These are phyloP conservation scores for Cinchona pubescens DNA, from an alignment of 257 asterid genomes.

Conservation along the genomic window DNA sequence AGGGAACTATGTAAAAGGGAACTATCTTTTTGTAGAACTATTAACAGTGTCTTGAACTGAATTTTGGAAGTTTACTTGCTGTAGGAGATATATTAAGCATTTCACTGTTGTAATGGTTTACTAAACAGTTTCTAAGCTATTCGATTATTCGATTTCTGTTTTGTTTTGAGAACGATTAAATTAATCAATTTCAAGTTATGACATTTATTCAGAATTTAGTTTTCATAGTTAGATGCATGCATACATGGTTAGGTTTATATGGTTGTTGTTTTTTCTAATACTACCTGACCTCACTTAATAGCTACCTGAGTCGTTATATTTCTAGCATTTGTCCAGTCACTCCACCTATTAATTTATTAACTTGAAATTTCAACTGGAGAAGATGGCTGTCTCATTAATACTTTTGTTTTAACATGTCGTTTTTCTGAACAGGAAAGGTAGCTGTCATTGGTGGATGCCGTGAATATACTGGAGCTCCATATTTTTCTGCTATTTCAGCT, in stretches of 20 bases:
- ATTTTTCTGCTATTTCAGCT: conserved; percentile 94
- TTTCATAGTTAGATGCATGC: background rate
- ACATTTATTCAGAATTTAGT: background rate
- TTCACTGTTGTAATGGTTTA: too few relatives aligned
- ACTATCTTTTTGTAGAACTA: background rate
- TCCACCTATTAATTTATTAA: background rate
- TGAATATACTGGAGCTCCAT: conserved; percentile 99
- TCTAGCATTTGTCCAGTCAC: background rate
- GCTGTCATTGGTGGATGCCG: conserved; percentile 99
- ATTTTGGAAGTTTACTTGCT: background rate
- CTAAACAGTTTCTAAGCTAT: background rate
- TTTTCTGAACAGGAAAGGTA: conserved; percentile 70
- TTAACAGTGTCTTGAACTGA: background rate
- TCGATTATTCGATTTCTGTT: too few relatives aligned
- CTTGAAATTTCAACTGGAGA: background rate
- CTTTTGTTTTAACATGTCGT: background rate
- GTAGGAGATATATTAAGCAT: background rate
- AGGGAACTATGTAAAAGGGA: too few relatives aligned
- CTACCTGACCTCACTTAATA: too few relatives aligned
- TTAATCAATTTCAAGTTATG: background rate
- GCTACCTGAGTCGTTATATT: too few relatives aligned
- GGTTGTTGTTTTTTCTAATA: background rate
- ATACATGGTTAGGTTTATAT: background rate
- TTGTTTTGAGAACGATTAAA: too few relatives aligned
- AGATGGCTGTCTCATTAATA: background rate